Base-by-base conservation (phyloP, 148 eudicot species). In the Polygonum maritimum region DNA sequence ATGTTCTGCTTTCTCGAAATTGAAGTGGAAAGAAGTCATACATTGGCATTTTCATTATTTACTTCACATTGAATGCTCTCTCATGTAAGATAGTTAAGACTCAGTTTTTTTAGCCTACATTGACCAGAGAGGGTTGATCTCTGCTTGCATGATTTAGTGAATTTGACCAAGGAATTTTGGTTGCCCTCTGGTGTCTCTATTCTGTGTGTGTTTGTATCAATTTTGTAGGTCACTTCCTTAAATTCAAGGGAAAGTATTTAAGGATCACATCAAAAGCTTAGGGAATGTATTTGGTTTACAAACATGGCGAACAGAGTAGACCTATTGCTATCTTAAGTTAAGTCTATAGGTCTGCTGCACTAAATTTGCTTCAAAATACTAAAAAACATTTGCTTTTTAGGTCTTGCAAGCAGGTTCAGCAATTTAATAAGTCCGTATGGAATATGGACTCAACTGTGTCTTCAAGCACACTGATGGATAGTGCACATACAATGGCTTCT, bases 391-490 rank as follows among this genome's bases (percentile, higher is more conserved):
- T 41, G 15, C 15, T 71, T 44, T 41, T 14, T 21, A 95, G 99
- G 82, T 87, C 98, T 58, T 84, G 92, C 58, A 95, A 91, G 86
- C 94, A 93, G 81, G 91, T 79, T 76, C 98, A 85, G 78, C 94
- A 92, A 73, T 75, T 87, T 81, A 92, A 85, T 82, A 89, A 87
- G 75, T 92, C 99, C 70, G 96, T 87, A 16, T 90, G 98, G 94
- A 87, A 88, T 86, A 87, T 87, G 74, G 92, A 92, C 76, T 88
- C 99, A 48, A 76, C 87, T 76, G 83, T 83, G 78, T 88, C 91
- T 69, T 95, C 99, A 22, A 95, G 96, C 84, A 85, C 91, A 58
- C 82, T 90, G 84, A 80, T 86, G 78, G 99, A 95, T 74, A 95
- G 97, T 81, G 80, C 88, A 75, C 89, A 89, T 83, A 78, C 82